These are phyloP conservation scores for Smallanthus sonchifolius DNA, from an alignment of 129 eudicot species.

Conservation along the genomic window DNA sequence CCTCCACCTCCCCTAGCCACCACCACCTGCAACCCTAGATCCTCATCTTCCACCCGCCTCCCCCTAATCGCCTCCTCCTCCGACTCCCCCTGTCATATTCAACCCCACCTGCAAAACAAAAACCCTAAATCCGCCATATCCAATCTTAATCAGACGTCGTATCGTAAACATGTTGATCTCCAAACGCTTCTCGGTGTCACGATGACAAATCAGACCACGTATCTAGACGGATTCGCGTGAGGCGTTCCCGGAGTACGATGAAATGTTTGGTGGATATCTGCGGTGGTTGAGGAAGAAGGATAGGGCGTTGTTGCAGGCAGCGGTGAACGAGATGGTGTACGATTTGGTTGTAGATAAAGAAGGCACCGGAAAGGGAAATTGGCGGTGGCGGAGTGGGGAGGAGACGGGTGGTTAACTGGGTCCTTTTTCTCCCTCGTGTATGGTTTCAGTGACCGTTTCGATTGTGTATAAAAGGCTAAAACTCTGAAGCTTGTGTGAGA, in stretches of 20 bases:
- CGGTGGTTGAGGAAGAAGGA: slow-evolving; percentile 49
- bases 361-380: slow-evolving; percentile 73
- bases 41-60: too few species aligned
- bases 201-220: slow-evolving; percentile 38
- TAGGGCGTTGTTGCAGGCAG: slow-evolving; percentile 37
- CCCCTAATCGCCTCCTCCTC: too few species aligned
- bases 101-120: too few species aligned
- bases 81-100: too few species aligned
- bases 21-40: too few species aligned
- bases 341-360: slow-evolving; percentile 69
- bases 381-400: too few species aligned
- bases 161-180: neutral
- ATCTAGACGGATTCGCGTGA: slow-evolving; percentile 38
- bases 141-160: slow-evolving; percentile 31
- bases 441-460: too few species aligned
- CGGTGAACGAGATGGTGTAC: slow-evolving; percentile 14
- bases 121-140: slow-evolving; percentile 28
- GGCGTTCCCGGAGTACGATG: slow-evolving; percentile 47
- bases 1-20: too few species aligned
- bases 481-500: too few species aligned
- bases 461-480: too few species aligned
- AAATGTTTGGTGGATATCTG: slow-evolving; percentile 25
- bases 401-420: too few species aligned
- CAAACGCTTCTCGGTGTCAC: slow-evolving; percentile 31
- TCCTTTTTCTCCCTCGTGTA: too few species aligned